phyloP scores from a whole-genome alignment of 768 basidiomycete species.

The Amanita thiersii region DNA sequence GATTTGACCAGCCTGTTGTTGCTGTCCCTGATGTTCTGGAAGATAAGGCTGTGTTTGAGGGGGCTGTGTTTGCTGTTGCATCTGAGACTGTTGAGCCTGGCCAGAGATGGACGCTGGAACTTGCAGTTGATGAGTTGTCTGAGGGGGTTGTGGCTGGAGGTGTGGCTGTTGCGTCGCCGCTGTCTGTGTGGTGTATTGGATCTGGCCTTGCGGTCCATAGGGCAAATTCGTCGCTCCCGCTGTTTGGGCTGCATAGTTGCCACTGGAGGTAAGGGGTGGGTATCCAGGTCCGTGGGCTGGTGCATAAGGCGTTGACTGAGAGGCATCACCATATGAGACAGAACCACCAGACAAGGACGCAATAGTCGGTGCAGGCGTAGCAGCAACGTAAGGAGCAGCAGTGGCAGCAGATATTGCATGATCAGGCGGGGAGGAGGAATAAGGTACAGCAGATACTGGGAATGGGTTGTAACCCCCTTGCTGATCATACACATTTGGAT shows the following conservation, averaged over 20 bases:
- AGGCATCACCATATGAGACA: no score
- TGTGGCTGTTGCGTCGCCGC: constrained; percentile 10
- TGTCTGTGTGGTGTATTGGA: constrained; percentile 4
- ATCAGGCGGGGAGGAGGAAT: constrained; percentile 13
- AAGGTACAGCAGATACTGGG: constrained; percentile 18
- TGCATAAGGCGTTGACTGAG: constrained; percentile 14
- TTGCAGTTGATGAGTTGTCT: constrained; percentile 11
- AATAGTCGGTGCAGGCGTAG: constrained; percentile 5
- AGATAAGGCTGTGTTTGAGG: constrained; percentile 14
- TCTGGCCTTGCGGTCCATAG: background rate
- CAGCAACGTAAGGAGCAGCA: constrained; percentile 1
- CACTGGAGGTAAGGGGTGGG: no score
- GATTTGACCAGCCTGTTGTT: constrained; percentile 14
- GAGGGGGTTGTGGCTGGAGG: constrained; percentile 7
- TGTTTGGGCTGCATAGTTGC: no score
- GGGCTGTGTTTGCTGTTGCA: constrained; percentile 15
- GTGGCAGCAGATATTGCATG: constrained; percentile 7
- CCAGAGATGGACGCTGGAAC: constrained; percentile 18
- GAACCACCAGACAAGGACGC: constrained; percentile 9
- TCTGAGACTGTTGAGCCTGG: constrained; percentile 9
- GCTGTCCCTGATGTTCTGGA: constrained; percentile 13
- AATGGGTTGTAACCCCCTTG: constrained; percentile 30
- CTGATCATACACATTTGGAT: constrained; percentile 37
- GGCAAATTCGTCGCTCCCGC: no score
- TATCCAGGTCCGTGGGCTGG: constrained; percentile 4